Conservation (phyloP, 495 filamentous ascomycete species). For the Annulohypoxylon bovei region DNA sequence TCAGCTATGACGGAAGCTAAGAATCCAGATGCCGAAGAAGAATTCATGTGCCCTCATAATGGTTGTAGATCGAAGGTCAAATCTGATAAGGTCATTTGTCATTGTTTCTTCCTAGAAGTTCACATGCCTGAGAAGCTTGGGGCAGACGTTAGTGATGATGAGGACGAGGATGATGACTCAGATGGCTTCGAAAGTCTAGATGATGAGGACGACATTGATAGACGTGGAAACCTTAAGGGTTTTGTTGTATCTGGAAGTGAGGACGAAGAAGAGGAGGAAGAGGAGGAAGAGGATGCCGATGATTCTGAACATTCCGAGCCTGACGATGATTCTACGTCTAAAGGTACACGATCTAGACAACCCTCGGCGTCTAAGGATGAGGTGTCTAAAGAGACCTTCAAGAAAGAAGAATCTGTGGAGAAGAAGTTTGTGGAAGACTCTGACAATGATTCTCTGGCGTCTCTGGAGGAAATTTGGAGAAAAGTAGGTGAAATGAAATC, state of each 20-base stretch:
- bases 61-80: conserved; percentile 72
- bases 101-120: conserved; percentile 76
- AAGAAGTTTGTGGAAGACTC: conserved; percentile 13
- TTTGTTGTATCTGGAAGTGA: conserved; percentile 63
- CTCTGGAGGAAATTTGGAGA: conserved; percentile 12
- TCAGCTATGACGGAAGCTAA: conserved; percentile 72
- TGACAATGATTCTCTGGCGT: conserved; percentile 20
- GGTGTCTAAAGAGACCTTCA: background rate
- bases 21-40: conserved; percentile 66
- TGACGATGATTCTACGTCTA: conserved; percentile 35
- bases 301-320: conserved; percentile 33
- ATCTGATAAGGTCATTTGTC: conserved; percentile 75
- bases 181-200: conserved; percentile 51
- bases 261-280: conserved; percentile 47
- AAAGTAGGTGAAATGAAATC: background rate
- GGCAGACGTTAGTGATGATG: conserved; percentile 43
- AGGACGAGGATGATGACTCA: conserved; percentile 36
- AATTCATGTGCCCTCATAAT: conserved; percentile 72
- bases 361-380: background rate
- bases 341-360: background rate
- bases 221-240: conserved; percentile 60
- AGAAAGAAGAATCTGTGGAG: conserved; percentile 1
- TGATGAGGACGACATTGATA: conserved; percentile 54
- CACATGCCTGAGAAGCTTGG: conserved; percentile 65
- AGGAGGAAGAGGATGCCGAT: conserved; percentile 30